Base-by-base conservation (phyloP, 78 protist species). In the Chrysochromulina tobinii region DNA sequence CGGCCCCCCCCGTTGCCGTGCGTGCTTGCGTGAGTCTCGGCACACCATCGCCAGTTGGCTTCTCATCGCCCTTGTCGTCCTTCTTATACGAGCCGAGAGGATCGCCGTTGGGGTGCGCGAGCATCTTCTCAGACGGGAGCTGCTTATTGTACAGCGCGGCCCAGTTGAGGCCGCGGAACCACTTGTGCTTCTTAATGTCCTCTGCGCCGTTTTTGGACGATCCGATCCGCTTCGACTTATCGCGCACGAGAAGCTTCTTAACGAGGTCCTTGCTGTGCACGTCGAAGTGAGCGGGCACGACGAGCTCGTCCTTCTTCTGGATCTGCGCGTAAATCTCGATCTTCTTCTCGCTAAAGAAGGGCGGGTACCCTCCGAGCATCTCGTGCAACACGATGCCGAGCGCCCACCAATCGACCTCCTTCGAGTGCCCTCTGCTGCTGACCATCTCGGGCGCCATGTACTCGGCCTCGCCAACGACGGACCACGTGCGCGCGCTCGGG, bases 391-490 rank as follows among this genome's bases (percentile, higher is more conserved):
- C 81, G 86, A 95, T 92, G 79, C 97, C 99, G 57, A 98, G 58
- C 15, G 98, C 96, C 98, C 99, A 98, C 99, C 99, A 98, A 94
- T 98, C 99, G 0, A 98, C 98, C 1, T 96, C 98, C 73, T 98
- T 97, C 21, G 97, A 96, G 93, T 97, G 98, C 67, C 97, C 98
- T 72, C 89, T 96, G 64, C 83, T 27, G 81, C 92, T 96, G 61
- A 97, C 94, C 57, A 97, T 92, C 91, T 97, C 98, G 1, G 98
- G 98, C 14, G 98, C 98, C 38, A 97, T 88, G 58, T 96, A 94
- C 85, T 98, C 99, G 0, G 98, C 98, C 9, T 98, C 97, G 8
- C 98, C 98, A 68, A 98, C 96, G 66, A 97, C 96, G 8, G 98
- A 95, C 89, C 93, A 96, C 2, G 99, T 97, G 20, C 96, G 38